phyloP scores from a whole-genome alignment of 2,329 filamentous ascomycete species.

The Ampelomyces quisqualis region DNA sequence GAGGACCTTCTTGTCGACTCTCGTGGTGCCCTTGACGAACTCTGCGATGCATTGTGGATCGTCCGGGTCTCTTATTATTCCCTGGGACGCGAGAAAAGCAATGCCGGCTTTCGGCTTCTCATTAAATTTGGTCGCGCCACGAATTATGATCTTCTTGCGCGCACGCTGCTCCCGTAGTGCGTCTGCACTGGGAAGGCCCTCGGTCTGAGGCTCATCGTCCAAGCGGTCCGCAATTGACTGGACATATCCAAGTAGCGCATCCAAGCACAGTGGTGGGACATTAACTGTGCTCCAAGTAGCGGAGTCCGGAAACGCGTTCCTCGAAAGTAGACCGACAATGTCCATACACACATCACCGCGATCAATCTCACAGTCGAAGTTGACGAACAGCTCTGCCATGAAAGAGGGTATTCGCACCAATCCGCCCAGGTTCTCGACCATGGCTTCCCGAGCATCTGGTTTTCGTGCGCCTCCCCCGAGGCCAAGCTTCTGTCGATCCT shows the following conservation, averaged over 20 bases:
- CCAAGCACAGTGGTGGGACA: constrained; percentile 89
- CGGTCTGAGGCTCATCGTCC: constrained; percentile 64
- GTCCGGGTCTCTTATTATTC: constrained; percentile 75
- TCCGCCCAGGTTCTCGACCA: constrained; percentile 95
- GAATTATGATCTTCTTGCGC: constrained; percentile 85
- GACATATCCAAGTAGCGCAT: constrained; percentile 85
- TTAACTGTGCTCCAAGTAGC: constrained; percentile 99
- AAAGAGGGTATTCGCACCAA: constrained; percentile 90
- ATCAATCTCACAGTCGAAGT: constrained; percentile 95
- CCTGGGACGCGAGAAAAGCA: constrained; percentile 79
- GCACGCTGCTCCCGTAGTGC: constrained; percentile 69
- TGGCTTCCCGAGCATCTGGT: constrained; percentile 93
- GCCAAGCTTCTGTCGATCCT: constrained; percentile 88
- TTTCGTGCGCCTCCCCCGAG: constrained; percentile 89
- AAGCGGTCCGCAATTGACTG: constrained; percentile 89
- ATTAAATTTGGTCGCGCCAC: constrained; percentile 88
- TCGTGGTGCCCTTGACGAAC: constrained; percentile 83
- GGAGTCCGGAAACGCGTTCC: constrained; percentile 94
- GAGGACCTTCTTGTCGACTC: constrained; percentile 85
- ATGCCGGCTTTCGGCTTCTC: constrained; percentile 89
- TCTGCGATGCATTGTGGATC: constrained; percentile 77
- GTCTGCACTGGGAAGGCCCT: constrained; percentile 66
- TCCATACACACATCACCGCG: constrained; percentile 91
- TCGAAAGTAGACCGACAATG: constrained; percentile 85
- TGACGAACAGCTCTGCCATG: constrained; percentile 93